phyloP scores from a whole-genome alignment of 75 land plant species.

The Pinus tabuliformis region DNA sequence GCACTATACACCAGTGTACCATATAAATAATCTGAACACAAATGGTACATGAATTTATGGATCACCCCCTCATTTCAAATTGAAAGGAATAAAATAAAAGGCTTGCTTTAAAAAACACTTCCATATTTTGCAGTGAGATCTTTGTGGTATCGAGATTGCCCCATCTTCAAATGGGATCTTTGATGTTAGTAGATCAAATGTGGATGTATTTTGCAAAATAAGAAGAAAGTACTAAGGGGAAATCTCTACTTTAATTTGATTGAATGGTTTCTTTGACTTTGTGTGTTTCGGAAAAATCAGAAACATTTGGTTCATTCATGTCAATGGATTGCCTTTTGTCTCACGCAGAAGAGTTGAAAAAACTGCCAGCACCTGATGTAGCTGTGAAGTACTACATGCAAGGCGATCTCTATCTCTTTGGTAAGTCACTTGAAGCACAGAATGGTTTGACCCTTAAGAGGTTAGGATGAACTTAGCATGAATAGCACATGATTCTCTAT shows the following conservation, averaged over 20 bases:
- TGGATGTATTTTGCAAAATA: background rate
- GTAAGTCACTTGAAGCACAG: slow-evolving; percentile 32
- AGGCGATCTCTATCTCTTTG: slow-evolving; percentile 95
- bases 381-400: slow-evolving; percentile 91
- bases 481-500: background rate
- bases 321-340: background rate
- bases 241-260: background rate
- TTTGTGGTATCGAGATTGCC: background rate
- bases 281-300: slow-evolving; percentile 9
- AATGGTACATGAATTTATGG: too few species aligned
- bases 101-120: background rate
- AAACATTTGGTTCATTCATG: slow-evolving; percentile 1
- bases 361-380: slow-evolving; percentile 77
- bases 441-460: background rate
- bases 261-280: background rate
- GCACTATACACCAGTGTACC: too few species aligned
- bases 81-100: background rate
- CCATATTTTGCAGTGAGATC: background rate
- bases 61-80: too few species aligned
- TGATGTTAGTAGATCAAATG: background rate
- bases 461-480: background rate
- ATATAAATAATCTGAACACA: too few species aligned
- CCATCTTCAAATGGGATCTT: background rate
- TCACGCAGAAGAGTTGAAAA: slow-evolving; percentile 73
- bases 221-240: background rate